phyloP scores from a whole-genome alignment of 2,329 filamentous ascomycete genomes.

The Leptosphaerulina australis region DNA sequence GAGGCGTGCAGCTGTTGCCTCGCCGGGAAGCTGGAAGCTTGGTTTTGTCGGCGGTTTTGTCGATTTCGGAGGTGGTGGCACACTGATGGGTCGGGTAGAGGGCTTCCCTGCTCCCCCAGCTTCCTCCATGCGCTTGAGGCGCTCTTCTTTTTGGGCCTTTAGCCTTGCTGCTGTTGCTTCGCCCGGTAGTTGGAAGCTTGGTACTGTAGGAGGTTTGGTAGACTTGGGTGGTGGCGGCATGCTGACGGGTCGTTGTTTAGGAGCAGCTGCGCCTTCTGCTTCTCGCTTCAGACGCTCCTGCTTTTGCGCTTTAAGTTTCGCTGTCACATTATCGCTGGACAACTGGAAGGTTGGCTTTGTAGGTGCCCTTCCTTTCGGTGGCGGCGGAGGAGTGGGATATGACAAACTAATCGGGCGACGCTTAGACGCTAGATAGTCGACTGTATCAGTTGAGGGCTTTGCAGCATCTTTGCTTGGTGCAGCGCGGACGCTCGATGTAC shows the following conservation, averaged over 20 bases:
- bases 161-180: constrained; percentile 55
- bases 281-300: constrained; percentile 56
- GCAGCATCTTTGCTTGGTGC: constrained; percentile 30
- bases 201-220: constrained; percentile 56
- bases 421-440: constrained; percentile 52
- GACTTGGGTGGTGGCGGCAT: constrained; percentile 58
- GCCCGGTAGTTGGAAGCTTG: constrained; percentile 60
- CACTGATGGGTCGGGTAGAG: constrained; percentile 51
- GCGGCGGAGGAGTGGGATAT: constrained; percentile 56
- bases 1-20: constrained; percentile 53
- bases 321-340: constrained; percentile 60
- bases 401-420: constrained; percentile 55
- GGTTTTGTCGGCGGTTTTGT: constrained; percentile 58
- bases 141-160: constrained; percentile 43
- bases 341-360: constrained; percentile 59
- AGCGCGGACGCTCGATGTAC: constrained; percentile 37
- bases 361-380: constrained; percentile 56
- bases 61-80: constrained; percentile 57
- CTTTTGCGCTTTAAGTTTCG: constrained; percentile 58
- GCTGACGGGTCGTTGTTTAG: constrained; percentile 51
- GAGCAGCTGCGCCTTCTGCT: constrained; percentile 41
- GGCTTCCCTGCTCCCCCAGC: constrained; percentile 46
- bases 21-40: constrained; percentile 60
- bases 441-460: constrained; percentile 33
- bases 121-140: constrained; percentile 41